Conservation (phyloP, 2,329 filamentous ascomycete species). For the Pseudohalonectria lignicola region DNA sequence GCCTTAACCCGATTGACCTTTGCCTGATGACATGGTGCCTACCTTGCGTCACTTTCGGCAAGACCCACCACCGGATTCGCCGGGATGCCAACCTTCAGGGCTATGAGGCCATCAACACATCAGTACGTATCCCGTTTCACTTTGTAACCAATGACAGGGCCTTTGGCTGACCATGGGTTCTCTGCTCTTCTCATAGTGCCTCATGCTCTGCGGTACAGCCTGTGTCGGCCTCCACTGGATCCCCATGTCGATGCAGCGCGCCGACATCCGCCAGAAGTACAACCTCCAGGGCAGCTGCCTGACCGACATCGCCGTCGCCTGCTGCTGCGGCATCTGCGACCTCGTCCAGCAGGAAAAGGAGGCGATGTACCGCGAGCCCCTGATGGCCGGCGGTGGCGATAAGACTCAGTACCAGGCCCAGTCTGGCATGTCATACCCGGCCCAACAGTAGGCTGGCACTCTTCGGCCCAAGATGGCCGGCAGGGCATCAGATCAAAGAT, state of each 20-base stretch:
- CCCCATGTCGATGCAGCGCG: slow-evolving; percentile 31
- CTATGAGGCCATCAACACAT: slow-evolving; percentile 34
- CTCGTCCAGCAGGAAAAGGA: slow-evolving; percentile 38
- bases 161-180: too few species aligned
- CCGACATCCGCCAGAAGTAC: slow-evolving; percentile 31
- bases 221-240: slow-evolving; percentile 30
- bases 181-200: slow-evolving; percentile 20
- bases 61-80: slow-evolving; percentile 32
- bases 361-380: slow-evolving; percentile 23
- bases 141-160: too few species aligned
- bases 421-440: slow-evolving; percentile 16
- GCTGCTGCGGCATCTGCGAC: slow-evolving; percentile 33
- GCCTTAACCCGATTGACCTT: slow-evolving; percentile 29
- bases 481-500: too few species aligned
- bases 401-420: slow-evolving; percentile 20
- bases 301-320: slow-evolving; percentile 27
- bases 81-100: slow-evolving; percentile 27
- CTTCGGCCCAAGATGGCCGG: too few species aligned
- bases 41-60: slow-evolving; percentile 36
- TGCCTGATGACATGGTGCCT: slow-evolving; percentile 33
- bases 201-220: slow-evolving; percentile 27
- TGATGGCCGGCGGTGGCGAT: slow-evolving; percentile 7
- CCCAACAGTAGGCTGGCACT: too few species aligned
- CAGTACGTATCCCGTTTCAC: slow-evolving; percentile 23
- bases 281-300: slow-evolving; percentile 31